These are phyloP conservation scores for Catunica adiposa DNA, from an alignment of 2,329 filamentous ascomycete genomes.

Conservation along the genomic window DNA sequence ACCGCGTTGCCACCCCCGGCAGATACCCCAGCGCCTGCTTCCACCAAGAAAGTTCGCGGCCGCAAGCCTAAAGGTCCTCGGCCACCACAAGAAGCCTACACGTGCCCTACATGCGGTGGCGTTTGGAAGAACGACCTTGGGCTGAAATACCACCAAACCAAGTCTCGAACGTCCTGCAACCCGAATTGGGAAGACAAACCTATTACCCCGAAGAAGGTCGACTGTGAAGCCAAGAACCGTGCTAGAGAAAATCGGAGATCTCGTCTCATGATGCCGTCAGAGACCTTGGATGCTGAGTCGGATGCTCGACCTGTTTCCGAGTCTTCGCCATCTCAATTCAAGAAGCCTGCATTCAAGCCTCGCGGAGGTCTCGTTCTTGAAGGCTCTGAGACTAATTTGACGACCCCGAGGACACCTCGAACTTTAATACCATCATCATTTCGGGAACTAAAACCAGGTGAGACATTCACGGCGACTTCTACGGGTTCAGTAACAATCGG, in stretches of 20 bases:
- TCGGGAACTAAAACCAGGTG: conserved; percentile 4
- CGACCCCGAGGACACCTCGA: not conserved
- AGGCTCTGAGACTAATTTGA: not conserved
- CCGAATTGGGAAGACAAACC: conserved; percentile 22
- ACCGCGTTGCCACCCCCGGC: not conserved
- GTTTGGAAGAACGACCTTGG: conserved; percentile 42
- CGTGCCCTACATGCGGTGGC: conserved; percentile 36
- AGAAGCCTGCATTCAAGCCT: not conserved
- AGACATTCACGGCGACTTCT: conserved; percentile 3
- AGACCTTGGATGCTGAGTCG: no score
- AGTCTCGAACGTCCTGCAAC: conserved; percentile 38
- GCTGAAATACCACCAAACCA: conserved; percentile 41
- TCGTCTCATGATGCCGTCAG: not conserved
- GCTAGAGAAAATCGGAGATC: not conserved
- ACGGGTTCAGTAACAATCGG: not conserved
- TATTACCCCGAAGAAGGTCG: conserved; percentile 7
- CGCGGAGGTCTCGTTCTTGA: conserved; percentile 8
- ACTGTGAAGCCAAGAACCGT: not conserved
- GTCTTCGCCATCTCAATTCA: not conserved
- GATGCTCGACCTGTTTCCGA: not conserved
- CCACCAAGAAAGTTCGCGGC: not conserved
- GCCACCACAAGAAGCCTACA: conserved; percentile 21
- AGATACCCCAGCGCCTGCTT: not conserved
- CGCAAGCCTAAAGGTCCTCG: not conserved
- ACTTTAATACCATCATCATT: not conserved